Percentiles rank a stretch among this genome's conserved stretches.
These are phyloP conservation scores for Aspergillus floridensis DNA, from an alignment of 2,329 filamentous ascomycete genomes.

Conservation along the genomic window DNA sequence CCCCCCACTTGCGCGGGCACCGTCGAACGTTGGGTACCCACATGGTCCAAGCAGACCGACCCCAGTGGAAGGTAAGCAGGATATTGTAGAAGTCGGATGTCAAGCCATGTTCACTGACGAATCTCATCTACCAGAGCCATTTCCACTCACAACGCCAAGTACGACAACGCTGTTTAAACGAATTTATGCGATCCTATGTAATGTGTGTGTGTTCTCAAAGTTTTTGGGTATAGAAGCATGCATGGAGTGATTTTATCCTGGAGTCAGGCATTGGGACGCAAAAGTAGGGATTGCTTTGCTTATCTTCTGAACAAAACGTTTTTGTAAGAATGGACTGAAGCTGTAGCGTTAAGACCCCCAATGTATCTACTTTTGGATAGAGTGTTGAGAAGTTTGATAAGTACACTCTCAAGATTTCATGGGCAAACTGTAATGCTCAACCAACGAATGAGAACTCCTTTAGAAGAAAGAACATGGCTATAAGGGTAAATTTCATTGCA, in stretches of 20 bases:
- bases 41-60: conserved; percentile 94
- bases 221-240: conserved; percentile 27
- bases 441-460: background rate
- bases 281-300: conserved; percentile 16
- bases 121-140: conserved; percentile 60
- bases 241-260: conserved; percentile 25
- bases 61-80: conserved; percentile 76
- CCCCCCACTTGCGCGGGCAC: conserved; percentile 86
- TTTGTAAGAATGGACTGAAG: conserved; percentile 3
- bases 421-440: background rate
- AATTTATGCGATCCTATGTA: conserved; percentile 7
- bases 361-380: conserved; percentile 4
- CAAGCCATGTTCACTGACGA: conserved; percentile 6
- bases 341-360: conserved; percentile 10
- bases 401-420: background rate
- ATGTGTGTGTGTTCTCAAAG: conserved; percentile 14
- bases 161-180: conserved; percentile 51
- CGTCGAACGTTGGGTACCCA: conserved; percentile 94
- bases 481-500: background rate
- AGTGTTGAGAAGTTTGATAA: background rate
- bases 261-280: conserved; percentile 15
- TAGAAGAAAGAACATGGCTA: background rate
- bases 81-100: background rate
- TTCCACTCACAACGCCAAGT: conserved; percentile 71
- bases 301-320: background rate